A percentile compares a stretch with the other conserved stretches of the same genome.
phyloP scores from a whole-genome alignment of 768 basidiomycete species.

The Phylloporus sp. region DNA sequence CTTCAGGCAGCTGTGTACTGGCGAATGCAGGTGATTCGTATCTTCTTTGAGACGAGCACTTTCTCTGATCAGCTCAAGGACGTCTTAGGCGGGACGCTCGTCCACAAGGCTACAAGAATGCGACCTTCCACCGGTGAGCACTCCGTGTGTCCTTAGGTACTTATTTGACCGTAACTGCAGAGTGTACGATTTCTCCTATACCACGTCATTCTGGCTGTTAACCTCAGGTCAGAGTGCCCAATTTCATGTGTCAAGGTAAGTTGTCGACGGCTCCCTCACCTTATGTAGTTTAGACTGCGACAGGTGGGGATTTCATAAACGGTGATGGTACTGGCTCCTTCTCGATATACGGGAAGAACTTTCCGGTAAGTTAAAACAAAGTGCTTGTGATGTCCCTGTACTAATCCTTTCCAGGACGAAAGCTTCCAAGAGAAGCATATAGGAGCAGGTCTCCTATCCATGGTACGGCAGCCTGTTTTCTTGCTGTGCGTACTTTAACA shows the following conservation, averaged over 20 bases:
- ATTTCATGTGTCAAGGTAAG: conserved; percentile 94
- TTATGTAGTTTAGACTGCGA: neutral
- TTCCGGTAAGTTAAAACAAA: conserved; percentile 53
- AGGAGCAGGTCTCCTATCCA: conserved; percentile 82
- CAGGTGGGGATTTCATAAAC: conserved; percentile 92
- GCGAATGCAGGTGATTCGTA: conserved; percentile 75
- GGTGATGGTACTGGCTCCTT: conserved; percentile 93
- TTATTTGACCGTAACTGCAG: conserved; percentile 33
- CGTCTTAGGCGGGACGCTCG: conserved; percentile 49
- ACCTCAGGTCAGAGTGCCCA: conserved; percentile 55
- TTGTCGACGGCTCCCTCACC: neutral
- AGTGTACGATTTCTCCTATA: conserved; percentile 50
- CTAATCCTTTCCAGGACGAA: conserved; percentile 63
- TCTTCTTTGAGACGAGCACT: neutral
- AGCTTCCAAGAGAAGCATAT: conserved; percentile 90
- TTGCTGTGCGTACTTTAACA: neutral
- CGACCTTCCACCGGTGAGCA: conserved; percentile 85
- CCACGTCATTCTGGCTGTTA: neutral
- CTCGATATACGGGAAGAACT: conserved; percentile 95
- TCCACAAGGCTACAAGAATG: conserved; percentile 87
- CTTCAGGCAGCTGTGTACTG: conserved; percentile 94
- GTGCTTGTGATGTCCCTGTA: neutral
- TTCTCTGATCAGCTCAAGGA: conserved; percentile 15
- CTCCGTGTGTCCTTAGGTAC: conserved; percentile 3
- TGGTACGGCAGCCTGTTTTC: conserved; percentile 47